Evolutionary conservation across 306 rosid species (phyloP).

Genomic region (Inga leiocalycina): DNA sequence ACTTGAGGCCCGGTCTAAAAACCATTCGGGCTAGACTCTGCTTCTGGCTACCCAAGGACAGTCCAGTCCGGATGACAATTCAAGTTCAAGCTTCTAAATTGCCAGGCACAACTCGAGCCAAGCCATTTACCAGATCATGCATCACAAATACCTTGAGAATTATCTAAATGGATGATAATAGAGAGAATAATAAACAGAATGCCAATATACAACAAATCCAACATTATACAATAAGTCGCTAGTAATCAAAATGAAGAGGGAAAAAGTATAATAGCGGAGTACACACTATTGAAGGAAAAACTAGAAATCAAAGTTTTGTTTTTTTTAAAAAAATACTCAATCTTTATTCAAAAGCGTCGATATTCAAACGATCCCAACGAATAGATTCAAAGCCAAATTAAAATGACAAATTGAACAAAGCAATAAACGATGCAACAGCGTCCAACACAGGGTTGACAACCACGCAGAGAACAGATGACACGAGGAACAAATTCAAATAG

Average conservation of each 20-base stretch:
- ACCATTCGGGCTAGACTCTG: too few species aligned
- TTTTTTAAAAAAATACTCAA: not conserved
- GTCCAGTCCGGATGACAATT: not conserved
- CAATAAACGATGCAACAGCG: not conserved
- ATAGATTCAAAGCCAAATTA: not conserved
- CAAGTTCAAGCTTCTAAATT: not conserved
- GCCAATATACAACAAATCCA: not conserved
- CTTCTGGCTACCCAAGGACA: too few species aligned
- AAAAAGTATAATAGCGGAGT: not conserved
- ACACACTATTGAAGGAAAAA: not conserved
- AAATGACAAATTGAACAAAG: not conserved
- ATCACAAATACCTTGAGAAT: not conserved
- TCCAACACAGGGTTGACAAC: not conserved
- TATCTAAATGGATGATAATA: not conserved
- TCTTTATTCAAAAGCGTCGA: not conserved
- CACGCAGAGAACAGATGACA: not conserved
- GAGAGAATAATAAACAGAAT: not conserved
- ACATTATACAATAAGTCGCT: not conserved
- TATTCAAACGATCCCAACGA: not conserved
- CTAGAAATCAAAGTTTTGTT: too few species aligned
- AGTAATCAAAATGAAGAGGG: not conserved
- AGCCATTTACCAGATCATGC: not conserved
- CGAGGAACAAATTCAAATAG: not conserved
- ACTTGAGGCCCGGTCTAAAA: too few species aligned
- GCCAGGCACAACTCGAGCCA: not conserved